These are phyloP conservation scores for Brasenia schreberi DNA, from an alignment of 164 flowering plant species.

Conservation along the genomic window DNA sequence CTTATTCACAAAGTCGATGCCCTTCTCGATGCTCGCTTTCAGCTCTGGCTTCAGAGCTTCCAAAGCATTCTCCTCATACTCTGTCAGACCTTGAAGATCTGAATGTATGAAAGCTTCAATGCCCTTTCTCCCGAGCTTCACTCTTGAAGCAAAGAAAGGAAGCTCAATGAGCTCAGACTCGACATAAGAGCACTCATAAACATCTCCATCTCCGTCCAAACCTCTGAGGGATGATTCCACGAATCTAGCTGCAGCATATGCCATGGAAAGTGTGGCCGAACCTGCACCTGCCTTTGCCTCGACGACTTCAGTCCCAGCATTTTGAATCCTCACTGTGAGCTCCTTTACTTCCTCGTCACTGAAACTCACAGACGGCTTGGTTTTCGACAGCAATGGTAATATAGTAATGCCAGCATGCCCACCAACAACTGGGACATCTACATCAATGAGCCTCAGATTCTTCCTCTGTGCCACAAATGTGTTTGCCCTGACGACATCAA, in stretches of 20 bases:
- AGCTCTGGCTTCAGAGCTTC: slow-evolving; percentile 10
- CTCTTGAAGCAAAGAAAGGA: slow-evolving; percentile 7
- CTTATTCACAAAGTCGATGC: slow-evolving; percentile 3
- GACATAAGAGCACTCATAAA: slow-evolving; percentile 5
- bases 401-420: slow-evolving; percentile 7
- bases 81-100: slow-evolving; percentile 10
- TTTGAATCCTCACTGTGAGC: neutral
- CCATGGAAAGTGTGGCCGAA: slow-evolving; percentile 5
- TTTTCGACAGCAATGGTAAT: slow-evolving; percentile 5
- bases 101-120: slow-evolving; percentile 9
- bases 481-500: slow-evolving; percentile 9
- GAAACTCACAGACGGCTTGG: slow-evolving; percentile 3
- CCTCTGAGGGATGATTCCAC: slow-evolving; percentile 7
- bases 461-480: slow-evolving; percentile 5
- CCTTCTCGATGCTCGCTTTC: slow-evolving; percentile 6
- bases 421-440: slow-evolving; percentile 6
- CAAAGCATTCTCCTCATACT: slow-evolving; percentile 8
- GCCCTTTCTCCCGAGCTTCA: slow-evolving; percentile 8
- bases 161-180: slow-evolving; percentile 8
- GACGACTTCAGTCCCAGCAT: slow-evolving; percentile 9
- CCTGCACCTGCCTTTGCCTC: slow-evolving; percentile 8
- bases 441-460: slow-evolving; percentile 6
- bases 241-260: slow-evolving; percentile 10
- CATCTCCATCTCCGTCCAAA: slow-evolving; percentile 7
- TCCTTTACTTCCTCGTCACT: slow-evolving; percentile 4